phyloP scores from a whole-genome alignment of 345 rosid genomes.

The Barbarea vulgaris region DNA sequence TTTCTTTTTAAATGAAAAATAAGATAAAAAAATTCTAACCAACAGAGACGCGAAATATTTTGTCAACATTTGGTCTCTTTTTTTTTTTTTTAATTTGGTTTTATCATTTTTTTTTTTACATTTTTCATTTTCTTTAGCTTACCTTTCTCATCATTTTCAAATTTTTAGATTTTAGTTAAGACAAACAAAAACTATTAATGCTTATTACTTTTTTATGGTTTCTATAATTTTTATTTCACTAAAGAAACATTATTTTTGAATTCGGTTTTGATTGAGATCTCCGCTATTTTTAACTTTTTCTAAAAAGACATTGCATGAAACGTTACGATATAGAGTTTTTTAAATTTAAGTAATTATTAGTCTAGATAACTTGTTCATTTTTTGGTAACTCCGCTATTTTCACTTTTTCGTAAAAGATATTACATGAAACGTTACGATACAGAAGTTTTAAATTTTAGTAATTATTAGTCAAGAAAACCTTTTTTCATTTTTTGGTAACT shows the following conservation, averaged over 20 bases:
- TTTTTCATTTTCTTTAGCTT: slow-evolving; percentile 49
- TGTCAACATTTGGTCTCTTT: slow-evolving; percentile 92
- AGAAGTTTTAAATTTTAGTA: not conserved
- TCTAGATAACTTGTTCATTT: not conserved
- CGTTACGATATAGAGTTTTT: not conserved
- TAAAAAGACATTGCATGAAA: not conserved
- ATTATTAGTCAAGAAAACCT: not conserved
- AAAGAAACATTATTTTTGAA: too few relatives aligned
- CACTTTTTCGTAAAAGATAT: not conserved
- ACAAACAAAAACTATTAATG: not conserved
- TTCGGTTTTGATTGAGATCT: not conserved
- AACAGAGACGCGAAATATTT: slow-evolving; percentile 70
- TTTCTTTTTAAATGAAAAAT: not conserved
- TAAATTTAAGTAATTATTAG: not conserved
- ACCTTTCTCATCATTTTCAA: not conserved
- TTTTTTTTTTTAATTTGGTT: too few relatives aligned
- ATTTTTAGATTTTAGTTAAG: too few relatives aligned
- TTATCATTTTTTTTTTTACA: slow-evolving; percentile 45
- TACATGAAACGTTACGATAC: not conserved
- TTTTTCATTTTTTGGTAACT: too few relatives aligned
- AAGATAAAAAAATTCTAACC: slow-evolving; percentile 58
- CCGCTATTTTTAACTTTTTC: not conserved
- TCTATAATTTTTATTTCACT: too few relatives aligned
- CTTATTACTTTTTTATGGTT: not conserved
- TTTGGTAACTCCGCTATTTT: not conserved